Percentiles rank a stretch among this genome's conserved stretches.
These are phyloP conservation scores for Nyssa sinensis DNA, from an alignment of 148 eudicot species.

Conservation along the genomic window DNA sequence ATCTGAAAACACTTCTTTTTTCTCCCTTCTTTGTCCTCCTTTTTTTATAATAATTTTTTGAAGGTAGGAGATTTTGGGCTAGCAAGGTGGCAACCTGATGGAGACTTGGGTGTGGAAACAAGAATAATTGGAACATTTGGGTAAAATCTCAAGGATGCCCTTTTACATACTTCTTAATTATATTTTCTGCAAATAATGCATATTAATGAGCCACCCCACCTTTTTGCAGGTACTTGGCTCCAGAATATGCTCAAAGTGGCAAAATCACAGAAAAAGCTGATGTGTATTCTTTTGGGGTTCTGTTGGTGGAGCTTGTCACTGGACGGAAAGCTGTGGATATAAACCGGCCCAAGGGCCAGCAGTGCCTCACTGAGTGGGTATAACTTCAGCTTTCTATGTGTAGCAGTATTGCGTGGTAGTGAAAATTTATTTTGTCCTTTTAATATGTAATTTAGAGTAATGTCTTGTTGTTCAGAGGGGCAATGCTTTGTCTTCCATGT, in stretches of 20 bases:
- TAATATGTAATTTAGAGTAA: neutral
- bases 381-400: neutral
- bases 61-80: conserved; percentile 97
- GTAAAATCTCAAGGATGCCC: conserved; percentile 30
- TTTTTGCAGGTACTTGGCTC: conserved; percentile 71
- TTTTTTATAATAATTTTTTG: neutral
- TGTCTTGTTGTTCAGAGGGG: neutral
- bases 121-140: conserved; percentile 92
- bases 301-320: conserved; percentile 71
- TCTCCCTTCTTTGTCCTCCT: neutral
- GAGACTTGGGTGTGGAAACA: conserved; percentile 66
- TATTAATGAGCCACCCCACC: neutral
- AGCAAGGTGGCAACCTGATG: conserved; percentile 90
- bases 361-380: conserved; percentile 90
- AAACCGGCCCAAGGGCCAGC: conserved; percentile 80
- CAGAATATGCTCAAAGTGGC: conserved; percentile 93
- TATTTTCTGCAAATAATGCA: neutral
- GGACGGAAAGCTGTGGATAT: conserved; percentile 91
- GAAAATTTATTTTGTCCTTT: neutral
- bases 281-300: conserved; percentile 86
- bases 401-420: neutral
- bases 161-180: neutral
- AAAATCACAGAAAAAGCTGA: conserved; percentile 90
- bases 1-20: neutral
- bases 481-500: neutral